Evolutionary conservation across 2,329 filamentous ascomycete species (phyloP), one percentile per base, ranked within the genome.

Genomic region (Lasiodiplodia citricola): DNA sequence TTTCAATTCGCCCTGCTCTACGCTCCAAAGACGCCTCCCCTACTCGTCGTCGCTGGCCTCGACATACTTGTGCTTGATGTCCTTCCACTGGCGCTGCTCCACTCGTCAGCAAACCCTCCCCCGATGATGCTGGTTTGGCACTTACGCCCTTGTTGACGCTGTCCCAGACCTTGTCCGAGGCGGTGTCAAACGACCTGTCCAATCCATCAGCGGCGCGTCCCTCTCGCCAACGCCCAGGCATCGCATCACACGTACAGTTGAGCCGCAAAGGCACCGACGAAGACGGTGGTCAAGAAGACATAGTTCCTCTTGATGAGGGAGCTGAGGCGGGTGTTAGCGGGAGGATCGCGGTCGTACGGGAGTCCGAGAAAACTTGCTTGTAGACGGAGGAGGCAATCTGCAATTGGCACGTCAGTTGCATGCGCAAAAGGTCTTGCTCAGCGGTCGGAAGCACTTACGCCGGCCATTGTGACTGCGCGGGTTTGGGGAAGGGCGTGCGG

Each of bases 81-180:
- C 96, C 88, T 97, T 97, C 96, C 96, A 98, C 96, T 97, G 95
- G 79, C 95, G 93, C 95, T 98, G 79, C 75, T 69, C 23, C 3
- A 3, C n/a, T 0, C 31, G 73, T 80, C 71, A 79, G 78, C 55
- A 16, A 37, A 41, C 41, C 21, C 16, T 7, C 21, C 10, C 13
- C 13, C 35, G 7, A 11, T 13, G 18, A 14, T 2, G 6, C 25
- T 60, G 4, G 7, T n/a, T 16, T 3, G 41, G 28, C 44, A 90
- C 92, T 79, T 93, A 97, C 95, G 77, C 96, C 96, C 78, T 87
- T 88, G 90, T 99, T 99, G 80, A 94, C 83, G 80, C 83, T 87
- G 82, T 99, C 93, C 96, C 96, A 99, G 80, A 97, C 78, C 81
- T 86, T 91, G 84, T 97, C 92, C 82, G 95, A 92, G 77, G 84